phyloP scores from a whole-genome alignment of 805 yeast genomes.

The Blastobotrys parvus region DNA sequence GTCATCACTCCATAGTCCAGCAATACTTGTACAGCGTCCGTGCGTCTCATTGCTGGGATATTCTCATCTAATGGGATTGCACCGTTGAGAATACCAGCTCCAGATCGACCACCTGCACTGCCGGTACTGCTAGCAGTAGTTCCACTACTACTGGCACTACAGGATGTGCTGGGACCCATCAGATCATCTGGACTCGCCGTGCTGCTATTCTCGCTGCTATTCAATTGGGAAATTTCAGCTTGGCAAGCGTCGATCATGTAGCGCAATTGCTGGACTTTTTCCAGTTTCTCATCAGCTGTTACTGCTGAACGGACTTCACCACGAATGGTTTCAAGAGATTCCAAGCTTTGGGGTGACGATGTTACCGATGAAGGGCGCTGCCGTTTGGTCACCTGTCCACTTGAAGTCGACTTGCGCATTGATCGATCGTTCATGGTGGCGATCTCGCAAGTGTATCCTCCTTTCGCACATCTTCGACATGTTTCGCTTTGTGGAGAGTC shows the following conservation, averaged over 20 bases:
- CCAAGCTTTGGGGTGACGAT: neutral
- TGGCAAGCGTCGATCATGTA: slow-evolving; percentile 16
- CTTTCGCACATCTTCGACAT: neutral
- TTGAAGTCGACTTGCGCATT: neutral
- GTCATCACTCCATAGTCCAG: neutral
- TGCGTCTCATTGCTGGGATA: neutral
- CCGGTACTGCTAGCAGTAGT: neutral
- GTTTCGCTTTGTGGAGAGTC: neutral
- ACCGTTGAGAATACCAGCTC: no score
- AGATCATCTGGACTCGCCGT: neutral
- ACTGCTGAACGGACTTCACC: neutral
- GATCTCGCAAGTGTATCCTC: neutral
- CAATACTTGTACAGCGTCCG: neutral
- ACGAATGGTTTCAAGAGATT: no score
- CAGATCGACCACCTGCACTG: neutral
- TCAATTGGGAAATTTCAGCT: slow-evolving; percentile 10
- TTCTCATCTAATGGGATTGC: neutral
- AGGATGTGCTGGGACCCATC: neutral
- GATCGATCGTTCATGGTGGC: neutral
- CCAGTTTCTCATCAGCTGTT: neutral
- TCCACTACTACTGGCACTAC: neutral
- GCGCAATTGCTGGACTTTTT: slow-evolving; percentile 10
- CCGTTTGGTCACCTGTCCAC: no score
- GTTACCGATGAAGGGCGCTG: neutral
- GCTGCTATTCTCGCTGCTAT: neutral